These are phyloP conservation scores for Penicillium manginii DNA, from an alignment of 495 filamentous ascomycete genomes.

Conservation along the genomic window DNA sequence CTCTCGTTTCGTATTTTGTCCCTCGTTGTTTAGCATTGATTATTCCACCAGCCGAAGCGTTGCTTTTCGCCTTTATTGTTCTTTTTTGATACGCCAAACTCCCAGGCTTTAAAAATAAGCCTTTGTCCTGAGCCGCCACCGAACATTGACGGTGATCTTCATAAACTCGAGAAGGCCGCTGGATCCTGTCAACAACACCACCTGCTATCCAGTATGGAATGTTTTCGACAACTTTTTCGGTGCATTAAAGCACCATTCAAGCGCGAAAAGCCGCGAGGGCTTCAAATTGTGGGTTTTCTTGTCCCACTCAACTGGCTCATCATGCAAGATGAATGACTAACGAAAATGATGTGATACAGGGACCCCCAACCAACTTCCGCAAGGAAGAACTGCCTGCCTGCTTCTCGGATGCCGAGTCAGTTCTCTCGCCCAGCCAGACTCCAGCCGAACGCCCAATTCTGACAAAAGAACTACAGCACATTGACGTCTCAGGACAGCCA, in stretches of 20 bases:
- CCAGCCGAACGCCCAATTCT: constrained; percentile 29
- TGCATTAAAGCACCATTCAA: constrained; percentile 43
- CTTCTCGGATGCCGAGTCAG: constrained; percentile 51
- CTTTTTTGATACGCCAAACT: background rate
- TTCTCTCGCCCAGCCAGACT: constrained; percentile 27
- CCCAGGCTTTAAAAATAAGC: background rate
- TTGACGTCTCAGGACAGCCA: constrained; percentile 43
- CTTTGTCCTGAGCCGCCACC: constrained; percentile 1
- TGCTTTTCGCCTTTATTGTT: constrained; percentile 17
- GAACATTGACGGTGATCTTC: constrained; percentile 10
- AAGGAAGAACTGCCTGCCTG: constrained; percentile 48
- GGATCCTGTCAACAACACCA: constrained; percentile 1
- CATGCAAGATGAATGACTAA: constrained; percentile 6
- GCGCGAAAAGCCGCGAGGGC: constrained; percentile 28
- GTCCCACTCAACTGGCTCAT: background rate
- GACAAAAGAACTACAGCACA: constrained; percentile 41
- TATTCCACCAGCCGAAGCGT: constrained; percentile 19
- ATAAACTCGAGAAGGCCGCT: constrained; percentile 13
- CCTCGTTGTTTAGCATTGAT: constrained; percentile 30
- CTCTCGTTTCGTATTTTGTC: constrained; percentile 34
- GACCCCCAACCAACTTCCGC: constrained; percentile 49
- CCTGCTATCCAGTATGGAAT: constrained; percentile 34
- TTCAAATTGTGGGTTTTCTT: constrained; percentile 45
- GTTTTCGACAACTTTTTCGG: constrained; percentile 44
- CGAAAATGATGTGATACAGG: constrained; percentile 25